These are phyloP conservation scores for Gaultheria prostrata DNA, from an alignment of 148 eudicot genomes.

Conservation along the genomic window DNA sequence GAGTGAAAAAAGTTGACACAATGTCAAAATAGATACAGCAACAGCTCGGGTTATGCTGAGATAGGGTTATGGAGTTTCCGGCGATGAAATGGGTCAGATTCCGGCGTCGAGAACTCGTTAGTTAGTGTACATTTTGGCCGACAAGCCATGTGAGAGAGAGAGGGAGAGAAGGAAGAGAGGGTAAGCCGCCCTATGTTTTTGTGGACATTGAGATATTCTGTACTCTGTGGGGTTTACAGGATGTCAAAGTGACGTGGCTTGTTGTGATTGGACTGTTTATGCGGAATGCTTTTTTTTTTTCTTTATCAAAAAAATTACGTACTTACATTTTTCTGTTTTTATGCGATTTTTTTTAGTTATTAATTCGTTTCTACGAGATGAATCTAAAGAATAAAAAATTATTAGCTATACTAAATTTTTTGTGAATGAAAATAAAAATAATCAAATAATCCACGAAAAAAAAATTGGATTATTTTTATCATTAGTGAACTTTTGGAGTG, in stretches of 20 bases:
- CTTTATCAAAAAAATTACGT: no score
- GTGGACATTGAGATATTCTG: no score
- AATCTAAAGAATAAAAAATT: no score
- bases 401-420: no score
- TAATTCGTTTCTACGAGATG: no score
- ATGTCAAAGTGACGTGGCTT: neutral
- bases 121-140: neutral
- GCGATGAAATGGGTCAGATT: neutral
- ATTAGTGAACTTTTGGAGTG: no score
- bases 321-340: no score
- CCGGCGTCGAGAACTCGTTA: neutral
- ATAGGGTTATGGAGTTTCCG: neutral
- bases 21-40: neutral
- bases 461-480: no score
- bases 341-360: no score
- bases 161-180: neutral
- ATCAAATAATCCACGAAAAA: no score
- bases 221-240: neutral
- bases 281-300: no score
- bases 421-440: no score
- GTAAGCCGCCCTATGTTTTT: neutral
- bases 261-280: neutral
- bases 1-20: neutral
- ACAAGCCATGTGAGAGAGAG: neutral
- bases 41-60: neutral